Evolutionary conservation across 2,329 filamentous ascomycete genomes (phyloP).

Genomic region (Neonectria sp.): DNA sequence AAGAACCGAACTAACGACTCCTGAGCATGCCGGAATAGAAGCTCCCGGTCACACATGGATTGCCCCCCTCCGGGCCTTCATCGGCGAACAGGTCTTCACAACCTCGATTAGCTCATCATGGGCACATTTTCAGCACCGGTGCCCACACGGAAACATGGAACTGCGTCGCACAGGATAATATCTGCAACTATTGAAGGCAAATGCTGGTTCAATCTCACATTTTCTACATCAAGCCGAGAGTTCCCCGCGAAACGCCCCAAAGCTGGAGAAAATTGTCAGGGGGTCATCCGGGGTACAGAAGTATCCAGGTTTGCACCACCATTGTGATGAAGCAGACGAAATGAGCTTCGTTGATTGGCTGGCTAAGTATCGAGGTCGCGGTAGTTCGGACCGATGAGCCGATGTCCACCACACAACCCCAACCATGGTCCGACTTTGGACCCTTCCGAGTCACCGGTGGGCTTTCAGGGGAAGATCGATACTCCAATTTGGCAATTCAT

Average conservation of each 20-base stretch:
- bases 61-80: not conserved
- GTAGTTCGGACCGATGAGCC: slow-evolving; percentile 41
- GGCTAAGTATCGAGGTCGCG: slow-evolving; percentile 27
- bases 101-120: not conserved
- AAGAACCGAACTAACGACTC: not conserved
- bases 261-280: slow-evolving; percentile 23
- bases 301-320: slow-evolving; percentile 17
- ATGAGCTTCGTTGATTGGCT: slow-evolving; percentile 37
- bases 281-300: slow-evolving; percentile 35
- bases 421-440: slow-evolving; percentile 22
- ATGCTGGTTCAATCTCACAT: slow-evolving; percentile 1
- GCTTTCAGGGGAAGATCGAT: slow-evolving; percentile 17
- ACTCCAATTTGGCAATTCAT: slow-evolving; percentile 19
- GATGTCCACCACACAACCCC: slow-evolving; percentile 23
- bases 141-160: not conserved
- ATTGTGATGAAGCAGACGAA: slow-evolving; percentile 9
- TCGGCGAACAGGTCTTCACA: not conserved
- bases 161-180: not conserved
- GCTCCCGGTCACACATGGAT: not conserved
- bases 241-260: slow-evolving; percentile 17
- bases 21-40: not conserved
- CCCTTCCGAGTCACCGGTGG: slow-evolving; percentile 15
- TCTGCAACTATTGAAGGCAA: slow-evolving; percentile 1
- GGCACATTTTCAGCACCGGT: not conserved
- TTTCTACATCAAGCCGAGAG: slow-evolving; percentile 12